Evolutionary conservation across 768 basidiomycete species (phyloP), one percentile per base, ranked within the genome.

Genomic region (Leucosporidium yakuticum): DNA sequence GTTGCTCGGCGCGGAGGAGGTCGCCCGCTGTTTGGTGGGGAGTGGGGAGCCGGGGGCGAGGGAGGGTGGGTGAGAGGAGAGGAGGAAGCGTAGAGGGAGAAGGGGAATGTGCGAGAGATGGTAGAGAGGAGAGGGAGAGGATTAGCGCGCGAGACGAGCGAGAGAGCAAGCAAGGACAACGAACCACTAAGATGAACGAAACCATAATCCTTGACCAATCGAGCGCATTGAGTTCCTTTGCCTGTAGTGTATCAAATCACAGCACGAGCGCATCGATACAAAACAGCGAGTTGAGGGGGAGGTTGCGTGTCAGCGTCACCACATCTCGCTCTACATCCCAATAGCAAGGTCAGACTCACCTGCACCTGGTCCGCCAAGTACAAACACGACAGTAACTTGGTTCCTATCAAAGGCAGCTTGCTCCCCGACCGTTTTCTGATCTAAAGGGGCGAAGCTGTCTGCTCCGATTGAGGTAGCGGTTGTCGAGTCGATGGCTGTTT

Each of bases 181-280:
- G 74, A 73, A 92, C 93, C 93, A 54, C 92, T 96, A 55, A 99
- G 85, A 81, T 99, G 96, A 74, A 86, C 88, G 78, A 98, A 98
- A 63, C 84, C 83, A 76, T 89, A 94, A 63, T 90, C 88, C 56
- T 86, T 74, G 20, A 97, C 94, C 60, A 98, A 87, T 62, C 81
- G 84, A 31, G 82, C 84, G 77, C 93, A 97, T 78, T 98, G 96
- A 0, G 96, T 98, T 55, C 96, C 96, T 79, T 98, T 98, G 67
- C 94, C 94, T 94, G 71, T 34, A 15, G 31, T 9, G n/a, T n/a
- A n/a, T n/a, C n/a, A n/a, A 12, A 53, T 12, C n/a, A 17, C 50
- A 53, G 51, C n/a, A n/a, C 51, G 51, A 53, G 51, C 2, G 51
- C 21, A 21, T 25, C 50, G 7, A 51, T 23, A 9, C 51, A 53